Evolutionary conservation across 2,329 filamentous ascomycete species (phyloP), one percentile per base, ranked within the genome.

Genomic region (Cordyceps cateniannulata): DNA sequence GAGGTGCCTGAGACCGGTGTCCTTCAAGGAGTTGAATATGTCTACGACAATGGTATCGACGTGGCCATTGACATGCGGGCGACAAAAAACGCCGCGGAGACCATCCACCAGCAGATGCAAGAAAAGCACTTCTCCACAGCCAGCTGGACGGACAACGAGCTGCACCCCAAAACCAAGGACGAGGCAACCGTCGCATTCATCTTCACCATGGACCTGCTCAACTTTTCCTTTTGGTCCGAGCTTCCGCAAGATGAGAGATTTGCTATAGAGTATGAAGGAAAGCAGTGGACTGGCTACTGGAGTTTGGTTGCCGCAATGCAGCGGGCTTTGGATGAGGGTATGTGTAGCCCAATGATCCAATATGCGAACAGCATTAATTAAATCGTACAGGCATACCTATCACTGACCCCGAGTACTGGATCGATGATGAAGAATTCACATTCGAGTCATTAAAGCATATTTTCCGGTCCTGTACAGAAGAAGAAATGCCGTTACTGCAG

Each of bases 211-310:
- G 95, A 99, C 72, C 74, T 99, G 29, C 78, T 99, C 55, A 99
- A 99, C 72, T 99, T 98, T 71, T 96, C 88, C 24, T 99, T 99
- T 73, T 99, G 95, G 95, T 96, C 91, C 16, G 87, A 90, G 57
- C 70, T 75, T 49, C 73, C 79, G 0, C 86, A 89, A 12, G 81
- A 85, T 5, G 86, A 93, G 67, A 82, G 91, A 12, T 99, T 93
- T 72, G 83, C 89, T 10, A 83, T 99, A 47, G 87, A 90, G 61
- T 98, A 97, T 73, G 83, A 82, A 50, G 92, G 85, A 29, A 87
- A 85, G 73, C 85, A 76, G 61, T 98, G 92, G 91, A 97, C 92
- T 0, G 95, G 95, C 3, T 99, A 99, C 74, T 96, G 90, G 87
- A 96, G 92, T 72, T 76, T 99, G 60, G 91, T 98, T 22, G 95